Evolutionary conservation across 1,284 basidiomycete species (phyloP).

Genomic region (Trametes sp.): DNA sequence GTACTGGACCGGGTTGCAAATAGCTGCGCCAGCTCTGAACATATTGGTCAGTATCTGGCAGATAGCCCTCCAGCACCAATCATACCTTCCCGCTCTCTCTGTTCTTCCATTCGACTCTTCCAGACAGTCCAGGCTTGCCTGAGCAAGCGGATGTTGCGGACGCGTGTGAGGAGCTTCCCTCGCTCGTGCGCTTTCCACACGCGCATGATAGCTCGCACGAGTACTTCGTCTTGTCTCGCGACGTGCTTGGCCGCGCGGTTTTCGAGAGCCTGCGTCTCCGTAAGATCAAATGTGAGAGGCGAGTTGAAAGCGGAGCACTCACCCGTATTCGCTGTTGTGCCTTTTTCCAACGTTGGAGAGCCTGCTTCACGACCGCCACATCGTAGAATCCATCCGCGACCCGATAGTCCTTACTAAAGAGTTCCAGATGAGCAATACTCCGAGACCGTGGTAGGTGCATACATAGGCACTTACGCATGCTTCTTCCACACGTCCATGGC

Average conservation of each 20-base stretch:
- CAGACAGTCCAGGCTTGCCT: constrained; percentile 60
- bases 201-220: constrained; percentile 68
- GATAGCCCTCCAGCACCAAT: background rate
- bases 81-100: constrained; percentile 56
- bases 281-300: constrained; percentile 1
- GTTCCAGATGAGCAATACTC: background rate
- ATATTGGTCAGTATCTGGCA: background rate
- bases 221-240: constrained; percentile 65
- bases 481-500: constrained; percentile 63
- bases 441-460: no score
- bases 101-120: constrained; percentile 55
- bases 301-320: constrained; percentile 34
- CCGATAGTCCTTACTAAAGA: constrained; percentile 51
- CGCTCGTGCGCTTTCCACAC: constrained; percentile 80
- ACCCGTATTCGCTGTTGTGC: constrained; percentile 60
- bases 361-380: constrained; percentile 51
- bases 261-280: constrained; percentile 51
- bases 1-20: constrained; percentile 58
- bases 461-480: constrained; percentile 54
- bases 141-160: constrained; percentile 55
- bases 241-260: constrained; percentile 64
- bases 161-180: constrained; percentile 65
- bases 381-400: constrained; percentile 55
- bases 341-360: constrained; percentile 63
- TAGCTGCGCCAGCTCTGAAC: constrained; percentile 57